A percentile compares a stretch with the other conserved stretches of the same genome.
Evolutionary conservation across 352 stramenopile species (phyloP).

Genomic region (Pythium sp.): DNA sequence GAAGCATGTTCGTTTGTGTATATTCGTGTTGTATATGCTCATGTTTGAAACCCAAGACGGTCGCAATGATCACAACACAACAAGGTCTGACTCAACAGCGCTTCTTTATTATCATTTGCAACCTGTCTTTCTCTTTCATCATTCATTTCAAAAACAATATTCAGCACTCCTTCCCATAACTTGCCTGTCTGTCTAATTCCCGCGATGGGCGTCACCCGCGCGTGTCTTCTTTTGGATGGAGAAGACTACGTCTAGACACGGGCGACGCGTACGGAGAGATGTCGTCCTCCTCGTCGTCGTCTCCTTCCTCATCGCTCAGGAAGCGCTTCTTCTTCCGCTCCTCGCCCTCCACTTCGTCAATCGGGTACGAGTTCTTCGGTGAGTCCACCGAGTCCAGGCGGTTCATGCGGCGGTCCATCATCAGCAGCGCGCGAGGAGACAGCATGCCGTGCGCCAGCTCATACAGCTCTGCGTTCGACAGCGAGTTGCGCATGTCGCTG

Average conservation of each 20-base stretch:
- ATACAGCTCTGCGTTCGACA: slow-evolving; percentile 78
- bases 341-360: slow-evolving; percentile 34
- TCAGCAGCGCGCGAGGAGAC: slow-evolving; percentile 63
- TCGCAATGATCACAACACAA: no score
- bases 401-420: slow-evolving; percentile 62
- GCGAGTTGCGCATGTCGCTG: slow-evolving; percentile 25
- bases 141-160: background rate
- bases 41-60: no score
- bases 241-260: slow-evolving; percentile 20
- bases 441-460: slow-evolving; percentile 77
- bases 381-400: slow-evolving; percentile 77
- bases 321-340: slow-evolving; percentile 12
- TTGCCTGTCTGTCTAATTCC: background rate
- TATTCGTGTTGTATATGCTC: background rate
- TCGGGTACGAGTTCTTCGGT: slow-evolving; percentile 39
- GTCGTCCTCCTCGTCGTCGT: slow-evolving; percentile 13
- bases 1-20: background rate
- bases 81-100: background rate
- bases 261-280: slow-evolving; percentile 22
- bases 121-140: background rate
- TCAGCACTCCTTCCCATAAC: background rate
- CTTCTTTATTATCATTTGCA: background rate
- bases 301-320: slow-evolving; percentile 17
- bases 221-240: slow-evolving; percentile 26
- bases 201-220: slow-evolving; percentile 15